phyloP scores from a whole-genome alignment of 495 filamentous ascomycete species.

The Diplogelasinospora grovesii region DNA sequence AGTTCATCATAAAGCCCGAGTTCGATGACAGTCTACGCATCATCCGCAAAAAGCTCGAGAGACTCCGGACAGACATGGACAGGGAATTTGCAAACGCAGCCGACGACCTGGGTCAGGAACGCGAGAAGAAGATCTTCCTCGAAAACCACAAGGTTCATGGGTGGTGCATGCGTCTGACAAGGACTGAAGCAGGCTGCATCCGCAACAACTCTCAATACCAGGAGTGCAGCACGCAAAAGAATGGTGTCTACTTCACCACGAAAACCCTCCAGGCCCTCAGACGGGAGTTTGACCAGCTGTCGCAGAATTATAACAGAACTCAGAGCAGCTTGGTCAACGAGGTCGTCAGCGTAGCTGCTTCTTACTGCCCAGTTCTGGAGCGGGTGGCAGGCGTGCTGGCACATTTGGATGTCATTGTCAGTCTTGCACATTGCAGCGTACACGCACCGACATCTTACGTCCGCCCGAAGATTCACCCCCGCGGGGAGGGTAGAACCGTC shows the following conservation, averaged over 20 bases:
- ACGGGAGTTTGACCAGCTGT: slow-evolving; percentile 89
- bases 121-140: slow-evolving; percentile 96
- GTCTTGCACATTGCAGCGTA: slow-evolving; percentile 88
- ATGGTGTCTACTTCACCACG: slow-evolving; percentile 97
- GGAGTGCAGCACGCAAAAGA: slow-evolving; percentile 98
- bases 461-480: slow-evolving; percentile 83
- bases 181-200: slow-evolving; percentile 87
- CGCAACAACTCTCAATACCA: slow-evolving; percentile 84
- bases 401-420: slow-evolving; percentile 94
- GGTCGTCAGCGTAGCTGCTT: slow-evolving; percentile 87
- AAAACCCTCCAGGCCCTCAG: slow-evolving; percentile 72
- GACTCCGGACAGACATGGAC: slow-evolving; percentile 75
- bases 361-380: slow-evolving; percentile 91
- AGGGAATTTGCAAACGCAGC: slow-evolving; percentile 71
- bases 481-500: slow-evolving; percentile 83
- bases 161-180: slow-evolving; percentile 92
- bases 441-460: slow-evolving; percentile 90
- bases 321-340: slow-evolving; percentile 88
- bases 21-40: slow-evolving; percentile 86
- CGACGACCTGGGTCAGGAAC: slow-evolving; percentile 81
- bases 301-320: slow-evolving; percentile 91
- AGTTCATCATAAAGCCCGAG: slow-evolving; percentile 98
- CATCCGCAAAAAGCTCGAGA: slow-evolving; percentile 86
- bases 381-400: slow-evolving; percentile 81
- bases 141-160: slow-evolving; percentile 95